Base-by-base conservation (phyloP, 1,284 basidiomycete species). In the Ganoderma lucidum region DNA sequence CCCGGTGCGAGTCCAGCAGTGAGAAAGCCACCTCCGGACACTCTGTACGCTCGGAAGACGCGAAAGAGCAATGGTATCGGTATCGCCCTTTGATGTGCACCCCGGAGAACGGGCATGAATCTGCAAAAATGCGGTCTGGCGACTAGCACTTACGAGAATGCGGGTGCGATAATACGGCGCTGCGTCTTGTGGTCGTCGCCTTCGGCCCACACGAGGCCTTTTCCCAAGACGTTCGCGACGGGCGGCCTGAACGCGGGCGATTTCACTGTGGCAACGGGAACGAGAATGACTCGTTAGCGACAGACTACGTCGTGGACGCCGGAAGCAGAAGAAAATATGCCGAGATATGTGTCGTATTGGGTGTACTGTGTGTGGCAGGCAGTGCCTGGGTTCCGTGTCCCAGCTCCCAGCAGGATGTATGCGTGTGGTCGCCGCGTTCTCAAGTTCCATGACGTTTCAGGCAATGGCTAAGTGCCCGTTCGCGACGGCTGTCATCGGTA, bases 151-250 rank as follows among this genome's bases (percentile, higher is more conserved):
- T 63, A 76, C 75, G 75, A 73, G 72, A 81, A 81, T n/a, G 80
- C 79, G 17, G 79, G 76, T 30, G 75, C 74, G 67, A 81, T 73
- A 51, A 79, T 71, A 64, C 75, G 78, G 65, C 80, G 76, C 66
- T 79, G 78, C 55, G 75, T 73, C 70, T 73, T 77, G 73, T 80
- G 80, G 58, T 74, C 71, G 30, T 78, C 75, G 59, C 79, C 79
- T 71, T 81, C 78, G 9, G 76, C 78, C 74, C 75, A 78, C 5
- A 75, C 71, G 51, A 81, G 60, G n/a, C 80, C 78, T 28, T 74
- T 70, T 53, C 80, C 80, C 12, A 78, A 59, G 10, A 75, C 71
- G 69, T 75, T 76, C 59, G 74, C 74, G 15, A 74, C 74, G 14
- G 74, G 74, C n/a, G 74, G 74, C 37, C 75, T 63, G 70, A 76